Percentiles rank a stretch among this genome's conserved stretches.
Conservation (phyloP, 2,329 filamentous ascomycete genomes). For the Aspergillus terreus region DNA sequence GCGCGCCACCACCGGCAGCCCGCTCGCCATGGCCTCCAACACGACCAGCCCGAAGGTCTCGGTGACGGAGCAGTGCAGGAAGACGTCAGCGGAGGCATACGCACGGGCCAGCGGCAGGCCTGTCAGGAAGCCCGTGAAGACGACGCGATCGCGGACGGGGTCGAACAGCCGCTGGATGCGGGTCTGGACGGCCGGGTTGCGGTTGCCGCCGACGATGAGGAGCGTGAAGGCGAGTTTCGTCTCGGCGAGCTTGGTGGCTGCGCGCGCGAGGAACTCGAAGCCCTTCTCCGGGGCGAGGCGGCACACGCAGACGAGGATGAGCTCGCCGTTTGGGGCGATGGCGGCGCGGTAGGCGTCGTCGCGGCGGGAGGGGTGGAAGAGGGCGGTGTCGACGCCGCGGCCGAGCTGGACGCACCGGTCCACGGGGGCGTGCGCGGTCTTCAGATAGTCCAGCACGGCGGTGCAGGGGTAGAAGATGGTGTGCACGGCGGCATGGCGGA, state of each 20-base stretch:
- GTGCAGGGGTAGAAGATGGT: constrained; percentile 67
- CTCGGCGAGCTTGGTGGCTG: constrained; percentile 52
- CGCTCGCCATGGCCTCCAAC: constrained; percentile 67
- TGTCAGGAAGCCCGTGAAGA: constrained; percentile 64
- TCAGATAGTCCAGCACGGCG: constrained; percentile 60
- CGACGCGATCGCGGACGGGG: constrained; percentile 52
- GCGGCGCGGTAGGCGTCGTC: constrained; percentile 50
- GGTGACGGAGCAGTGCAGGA: constrained; percentile 67
- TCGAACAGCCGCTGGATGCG: constrained; percentile 61
- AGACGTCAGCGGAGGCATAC: constrained; percentile 66
- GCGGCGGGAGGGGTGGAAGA: constrained; percentile 56
- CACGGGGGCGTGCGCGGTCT: constrained; percentile 52
- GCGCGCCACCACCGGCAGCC: constrained; percentile 64
- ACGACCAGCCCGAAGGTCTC: constrained; percentile 71
- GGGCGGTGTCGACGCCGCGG: constrained; percentile 61
- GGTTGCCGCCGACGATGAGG: constrained; percentile 65
- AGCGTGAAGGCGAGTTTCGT: constrained; percentile 60
- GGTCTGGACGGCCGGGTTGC: constrained; percentile 59
- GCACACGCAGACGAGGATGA: constrained; percentile 64
- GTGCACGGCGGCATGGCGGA: constrained; percentile 58
- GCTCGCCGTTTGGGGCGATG: constrained; percentile 60
- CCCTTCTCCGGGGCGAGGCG: constrained; percentile 68
- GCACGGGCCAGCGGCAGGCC: constrained; percentile 60
- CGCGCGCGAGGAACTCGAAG: constrained; percentile 63
- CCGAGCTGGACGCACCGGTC: constrained; percentile 60